Percentiles rank a stretch among this genome's conserved stretches.
Evolutionary conservation across 331 rosid genomes (phyloP).

Genomic region (Stylosanthes scabra): DNA sequence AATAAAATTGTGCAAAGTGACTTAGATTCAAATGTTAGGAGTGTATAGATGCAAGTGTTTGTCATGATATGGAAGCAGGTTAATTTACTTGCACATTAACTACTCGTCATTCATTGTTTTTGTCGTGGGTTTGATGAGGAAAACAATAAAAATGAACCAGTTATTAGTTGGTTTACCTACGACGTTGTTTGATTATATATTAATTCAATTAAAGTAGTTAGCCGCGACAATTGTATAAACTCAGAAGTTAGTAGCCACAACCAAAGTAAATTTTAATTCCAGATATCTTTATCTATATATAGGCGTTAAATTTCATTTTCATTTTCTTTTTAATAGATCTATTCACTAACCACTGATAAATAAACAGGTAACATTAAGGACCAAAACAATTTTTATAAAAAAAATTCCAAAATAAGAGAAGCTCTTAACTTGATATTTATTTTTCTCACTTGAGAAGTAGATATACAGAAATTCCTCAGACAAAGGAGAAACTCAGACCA

Average conservation of each 20-base stretch:
- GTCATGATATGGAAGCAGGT: background rate
- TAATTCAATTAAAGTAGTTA: background rate
- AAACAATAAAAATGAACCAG: background rate
- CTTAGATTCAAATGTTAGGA: background rate
- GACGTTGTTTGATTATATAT: background rate
- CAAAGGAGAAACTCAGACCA: background rate
- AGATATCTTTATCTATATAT: background rate
- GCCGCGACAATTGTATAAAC: background rate
- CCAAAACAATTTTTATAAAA: no score
- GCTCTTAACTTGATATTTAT: conserved; percentile 1
- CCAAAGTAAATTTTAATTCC: no score
- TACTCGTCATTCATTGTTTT: background rate
- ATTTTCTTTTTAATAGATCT: no score
- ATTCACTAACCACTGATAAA: no score
- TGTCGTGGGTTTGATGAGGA: background rate
- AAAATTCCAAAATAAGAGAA: background rate
- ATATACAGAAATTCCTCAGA: background rate
- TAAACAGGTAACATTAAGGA: no score
- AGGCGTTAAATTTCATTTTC: no score
- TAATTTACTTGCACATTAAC: background rate
- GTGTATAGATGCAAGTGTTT: background rate
- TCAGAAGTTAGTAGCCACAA: background rate
- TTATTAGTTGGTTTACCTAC: background rate
- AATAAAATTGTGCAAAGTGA: background rate
- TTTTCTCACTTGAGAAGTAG: background rate